Conservation (phyloP, 495 filamentous ascomycete genomes). For the Aspergillus diversus region DNA sequence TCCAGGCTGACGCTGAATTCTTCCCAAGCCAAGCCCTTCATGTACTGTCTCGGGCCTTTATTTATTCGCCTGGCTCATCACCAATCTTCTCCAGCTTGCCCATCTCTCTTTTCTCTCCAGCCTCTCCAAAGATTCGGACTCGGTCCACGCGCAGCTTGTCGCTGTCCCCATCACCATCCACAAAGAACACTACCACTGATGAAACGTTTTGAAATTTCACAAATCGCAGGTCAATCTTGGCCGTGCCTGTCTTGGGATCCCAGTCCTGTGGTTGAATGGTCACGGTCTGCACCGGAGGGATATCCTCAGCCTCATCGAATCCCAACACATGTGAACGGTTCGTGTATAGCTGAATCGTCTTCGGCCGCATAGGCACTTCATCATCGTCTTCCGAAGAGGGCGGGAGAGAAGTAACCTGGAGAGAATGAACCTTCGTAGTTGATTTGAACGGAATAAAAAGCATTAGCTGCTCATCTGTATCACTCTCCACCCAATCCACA, state of each 20-base stretch:
- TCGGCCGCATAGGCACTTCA: constrained; percentile 82
- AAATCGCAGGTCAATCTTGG: constrained; percentile 79
- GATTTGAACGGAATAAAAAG: constrained; percentile 90
- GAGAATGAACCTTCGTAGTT: constrained; percentile 85
- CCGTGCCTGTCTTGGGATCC: constrained; percentile 83
- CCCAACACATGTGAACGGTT: constrained; percentile 88
- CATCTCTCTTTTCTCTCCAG: constrained; percentile 89
- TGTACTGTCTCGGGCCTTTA: background rate
- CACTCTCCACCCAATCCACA: constrained; percentile 93
- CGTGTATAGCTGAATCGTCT: constrained; percentile 78
- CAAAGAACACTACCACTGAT: constrained; percentile 85
- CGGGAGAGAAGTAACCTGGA: constrained; percentile 85
- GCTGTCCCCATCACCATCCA: constrained; percentile 80
- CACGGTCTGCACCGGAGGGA: constrained; percentile 74
- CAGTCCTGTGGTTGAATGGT: constrained; percentile 76
- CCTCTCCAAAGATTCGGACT: constrained; percentile 83
- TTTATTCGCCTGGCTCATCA: constrained; percentile 68
- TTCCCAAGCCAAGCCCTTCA: background rate
- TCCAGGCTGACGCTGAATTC: constrained; percentile 9
- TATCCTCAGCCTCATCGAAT: constrained; percentile 94
- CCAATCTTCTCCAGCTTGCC: constrained; percentile 96
- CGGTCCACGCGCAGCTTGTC: constrained; percentile 89
- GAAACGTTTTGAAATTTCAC: constrained; percentile 97
- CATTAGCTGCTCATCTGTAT: constrained; percentile 98
- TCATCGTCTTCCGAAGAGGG: constrained; percentile 58